Evolutionary conservation across 2,329 filamentous ascomycete species (phyloP).

Genomic region (Blumeriella jaapii): DNA sequence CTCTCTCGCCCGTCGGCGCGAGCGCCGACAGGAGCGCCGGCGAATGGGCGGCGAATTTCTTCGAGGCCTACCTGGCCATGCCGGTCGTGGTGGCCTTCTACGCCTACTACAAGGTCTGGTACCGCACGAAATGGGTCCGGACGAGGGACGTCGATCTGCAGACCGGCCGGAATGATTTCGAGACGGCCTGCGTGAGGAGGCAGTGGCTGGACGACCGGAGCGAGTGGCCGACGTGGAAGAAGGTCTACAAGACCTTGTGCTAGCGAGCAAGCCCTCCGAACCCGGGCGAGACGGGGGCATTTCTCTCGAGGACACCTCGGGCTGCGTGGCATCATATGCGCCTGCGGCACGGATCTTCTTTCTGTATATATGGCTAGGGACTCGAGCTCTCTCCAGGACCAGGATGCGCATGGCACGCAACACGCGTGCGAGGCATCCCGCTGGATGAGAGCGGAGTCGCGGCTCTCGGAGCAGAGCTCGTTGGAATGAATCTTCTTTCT

Average conservation of each 20-base stretch:
- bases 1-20: conserved; percentile 58
- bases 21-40: conserved; percentile 30
- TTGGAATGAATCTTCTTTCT: too few species aligned
- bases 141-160: conserved; percentile 71
- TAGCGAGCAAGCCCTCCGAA: too few species aligned
- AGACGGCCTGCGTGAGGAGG: neutral
- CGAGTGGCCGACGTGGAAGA: neutral
- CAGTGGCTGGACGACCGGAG: neutral
- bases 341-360: too few species aligned
- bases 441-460: too few species aligned
- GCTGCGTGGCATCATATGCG: too few species aligned
- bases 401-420: too few species aligned
- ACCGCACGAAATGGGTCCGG: conserved; percentile 55
- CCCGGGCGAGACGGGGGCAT: too few species aligned
- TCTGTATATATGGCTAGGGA: too few species aligned
- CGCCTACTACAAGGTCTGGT: conserved; percentile 65
- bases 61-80: conserved; percentile 58
- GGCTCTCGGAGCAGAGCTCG: too few species aligned
- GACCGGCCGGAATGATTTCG: conserved; percentile 64
- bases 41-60: conserved; percentile 53
- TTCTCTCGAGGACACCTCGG: too few species aligned
- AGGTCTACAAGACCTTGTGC: neutral
- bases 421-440: too few species aligned
- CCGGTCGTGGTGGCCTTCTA: conserved; percentile 60
- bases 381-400: too few species aligned